These are phyloP conservation scores for Novymonas esmeraldas DNA, from an alignment of 208 protist species.

Conservation along the genomic window DNA sequence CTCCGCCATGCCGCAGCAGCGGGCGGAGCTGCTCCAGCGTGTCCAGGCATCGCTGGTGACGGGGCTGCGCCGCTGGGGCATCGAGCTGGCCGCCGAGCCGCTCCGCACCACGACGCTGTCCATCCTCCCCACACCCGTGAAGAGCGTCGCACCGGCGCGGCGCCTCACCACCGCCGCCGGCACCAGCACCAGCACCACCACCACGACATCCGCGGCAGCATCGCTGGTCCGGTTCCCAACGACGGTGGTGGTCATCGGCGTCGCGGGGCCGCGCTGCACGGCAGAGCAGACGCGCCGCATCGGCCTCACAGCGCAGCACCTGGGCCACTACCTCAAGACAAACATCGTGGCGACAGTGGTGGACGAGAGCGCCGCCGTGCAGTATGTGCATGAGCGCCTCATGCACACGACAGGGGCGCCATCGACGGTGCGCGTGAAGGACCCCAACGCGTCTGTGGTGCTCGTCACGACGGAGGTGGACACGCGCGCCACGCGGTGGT, in stretches of 20 bases:
- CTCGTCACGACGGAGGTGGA: conserved; percentile 62
- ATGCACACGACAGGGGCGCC: conserved; percentile 2
- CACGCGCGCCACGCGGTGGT: conserved; percentile 71
- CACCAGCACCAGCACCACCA: neutral
- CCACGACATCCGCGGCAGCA: conserved; percentile 8
- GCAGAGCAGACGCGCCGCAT: conserved; percentile 48
- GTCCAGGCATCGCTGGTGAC: conserved; percentile 41
- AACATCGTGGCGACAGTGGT: conserved; percentile 37
- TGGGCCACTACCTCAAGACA: conserved; percentile 65
- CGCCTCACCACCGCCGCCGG: neutral
- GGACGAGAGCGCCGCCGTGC: conserved; percentile 61
- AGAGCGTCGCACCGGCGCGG: conserved; percentile 11
- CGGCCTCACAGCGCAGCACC: conserved; percentile 48
- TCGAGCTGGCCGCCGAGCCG: conserved; percentile 45
- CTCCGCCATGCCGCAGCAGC: conserved; percentile 73
- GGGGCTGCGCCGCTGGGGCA: conserved; percentile 70
- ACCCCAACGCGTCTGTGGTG: conserved; percentile 63
- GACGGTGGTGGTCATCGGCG: conserved; percentile 60
- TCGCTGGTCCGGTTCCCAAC: too few relatives aligned
- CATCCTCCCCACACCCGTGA: conserved; percentile 66
- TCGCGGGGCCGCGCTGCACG: conserved; percentile 47
- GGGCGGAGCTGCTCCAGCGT: conserved; percentile 48
- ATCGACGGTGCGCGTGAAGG: conserved; percentile 23
- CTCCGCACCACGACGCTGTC: conserved; percentile 54
- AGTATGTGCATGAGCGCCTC: conserved; percentile 59